Evolutionary conservation across 805 yeast genomes (phyloP).

Genomic region (Candida argentea): DNA sequence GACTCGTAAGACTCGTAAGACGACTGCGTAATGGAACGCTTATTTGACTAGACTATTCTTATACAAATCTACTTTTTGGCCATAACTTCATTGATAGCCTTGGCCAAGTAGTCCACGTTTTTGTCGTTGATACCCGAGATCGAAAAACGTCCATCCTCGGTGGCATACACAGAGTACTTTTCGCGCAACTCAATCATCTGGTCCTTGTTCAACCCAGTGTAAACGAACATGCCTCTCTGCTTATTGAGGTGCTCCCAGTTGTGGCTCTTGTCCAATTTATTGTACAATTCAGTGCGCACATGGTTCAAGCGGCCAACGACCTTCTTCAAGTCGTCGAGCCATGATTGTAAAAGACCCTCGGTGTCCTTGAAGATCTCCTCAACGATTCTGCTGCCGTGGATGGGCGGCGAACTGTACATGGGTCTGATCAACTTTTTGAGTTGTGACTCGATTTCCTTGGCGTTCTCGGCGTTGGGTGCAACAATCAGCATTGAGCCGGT

Average conservation of each 20-base stretch:
- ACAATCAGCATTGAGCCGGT: slow-evolving; percentile 71
- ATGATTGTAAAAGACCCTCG: slow-evolving; percentile 45
- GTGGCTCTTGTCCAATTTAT: slow-evolving; percentile 50
- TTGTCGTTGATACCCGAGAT: slow-evolving; percentile 77
- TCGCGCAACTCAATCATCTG: slow-evolving; percentile 65
- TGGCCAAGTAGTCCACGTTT: slow-evolving; percentile 69
- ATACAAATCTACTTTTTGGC: slow-evolving; percentile 9
- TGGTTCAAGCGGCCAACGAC: slow-evolving; percentile 73
- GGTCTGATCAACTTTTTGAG: slow-evolving; percentile 78
- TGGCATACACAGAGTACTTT: slow-evolving; percentile 72
- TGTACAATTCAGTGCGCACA: slow-evolving; percentile 59
- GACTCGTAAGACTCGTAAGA: too few relatives aligned
- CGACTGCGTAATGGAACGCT: too few relatives aligned
- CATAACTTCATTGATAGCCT: slow-evolving; percentile 46
- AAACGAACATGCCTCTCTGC: slow-evolving; percentile 96
- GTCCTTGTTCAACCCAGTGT: slow-evolving; percentile 64
- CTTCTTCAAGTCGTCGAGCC: slow-evolving; percentile 71
- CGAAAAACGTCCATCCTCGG: slow-evolving; percentile 85
- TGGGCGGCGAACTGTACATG: slow-evolving; percentile 87
- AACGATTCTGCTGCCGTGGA: slow-evolving; percentile 87
- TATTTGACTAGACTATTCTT: neutral
- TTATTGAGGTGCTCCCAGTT: slow-evolving; percentile 80
- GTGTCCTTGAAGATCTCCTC: slow-evolving; percentile 50
- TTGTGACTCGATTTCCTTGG: slow-evolving; percentile 60
- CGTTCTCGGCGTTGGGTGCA: slow-evolving; percentile 44